Evolutionary conservation across 2,329 filamentous ascomycete species (phyloP).

Genomic region (Neospermospora avenae): DNA sequence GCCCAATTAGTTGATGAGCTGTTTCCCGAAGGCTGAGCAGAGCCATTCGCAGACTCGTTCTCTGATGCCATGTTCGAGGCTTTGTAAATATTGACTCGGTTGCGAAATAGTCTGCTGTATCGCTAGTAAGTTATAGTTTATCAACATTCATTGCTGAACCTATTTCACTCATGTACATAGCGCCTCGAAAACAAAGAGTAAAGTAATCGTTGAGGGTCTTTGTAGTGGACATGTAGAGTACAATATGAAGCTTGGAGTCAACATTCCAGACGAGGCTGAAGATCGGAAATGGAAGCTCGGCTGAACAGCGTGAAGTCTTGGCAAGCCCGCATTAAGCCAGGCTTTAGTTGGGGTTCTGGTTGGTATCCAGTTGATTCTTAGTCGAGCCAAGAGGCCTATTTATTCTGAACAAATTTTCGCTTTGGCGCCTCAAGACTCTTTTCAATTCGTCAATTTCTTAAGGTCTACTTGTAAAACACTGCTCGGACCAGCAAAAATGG

Average conservation of each 20-base stretch:
- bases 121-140: not conserved
- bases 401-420: not conserved
- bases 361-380: not conserved
- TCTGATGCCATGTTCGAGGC: slow-evolving; percentile 12
- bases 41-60: slow-evolving; percentile 13
- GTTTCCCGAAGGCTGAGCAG: slow-evolving; percentile 4
- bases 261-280: slow-evolving; percentile 6
- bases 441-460: not conserved
- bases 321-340: not conserved
- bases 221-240: not conserved
- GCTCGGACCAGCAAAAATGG: slow-evolving; percentile 16
- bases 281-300: not conserved
- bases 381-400: not conserved
- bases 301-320: not conserved
- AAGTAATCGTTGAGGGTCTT: slow-evolving; percentile 1
- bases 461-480: not conserved
- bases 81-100: not conserved
- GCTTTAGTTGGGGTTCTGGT: not conserved
- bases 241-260: not conserved
- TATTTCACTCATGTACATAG: not conserved
- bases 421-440: not conserved
- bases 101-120: not conserved
- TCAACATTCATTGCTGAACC: not conserved
- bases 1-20: not conserved
- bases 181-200: not conserved